Evolutionary conservation across 2,329 filamentous ascomycete species (phyloP), one percentile per base, ranked within the genome.

Genomic region (Huntiella bhutanensis): DNA sequence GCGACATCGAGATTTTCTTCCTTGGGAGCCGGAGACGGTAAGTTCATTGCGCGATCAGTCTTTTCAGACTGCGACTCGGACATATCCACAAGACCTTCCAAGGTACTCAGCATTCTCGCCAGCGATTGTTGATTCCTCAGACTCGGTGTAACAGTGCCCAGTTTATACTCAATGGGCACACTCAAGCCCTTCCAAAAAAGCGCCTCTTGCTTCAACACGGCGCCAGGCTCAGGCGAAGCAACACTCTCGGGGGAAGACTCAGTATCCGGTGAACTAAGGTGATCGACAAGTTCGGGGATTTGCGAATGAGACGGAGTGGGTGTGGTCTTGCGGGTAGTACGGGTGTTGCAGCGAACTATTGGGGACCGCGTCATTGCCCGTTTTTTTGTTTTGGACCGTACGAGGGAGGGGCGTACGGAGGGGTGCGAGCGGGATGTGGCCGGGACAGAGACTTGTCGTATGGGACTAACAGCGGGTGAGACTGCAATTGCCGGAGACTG

Each of bases 121-220:
- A 41, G 19, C 8, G 39, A n/a, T 28, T 41, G n/a, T 28, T 28
- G 19, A 32, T 41, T 41, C 15, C 22, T 22, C 11, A 4, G 7
- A 32, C 19, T 41, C 39, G 11, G n/a, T 15, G 39, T 19, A 8
- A 32, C 39, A 19, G 39, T 41, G 7, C 39, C 39, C 39, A 41
- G 32, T 28, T 41, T 22, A 15, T 41, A 41, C 22, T 41, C 39
- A 41, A 41, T 41, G 12, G 39, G 39, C 11, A 41, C 39, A 28
- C 32, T 41, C 11, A 41, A 15, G 12, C 39, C 39, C 11, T 11
- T 10, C 39, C 39, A 41, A 19, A 12, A 8, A 41, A 13, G 5
- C 19, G 15, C 39, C 32, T 22, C 16, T 6, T 41, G n/a, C 22
- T 41, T 5, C 19, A 28, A 8, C 10, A 19, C 7, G 16, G 17